Base-by-base conservation (phyloP, 371 early-diverging fungal genomes). In the Mortierella sp. region DNA sequence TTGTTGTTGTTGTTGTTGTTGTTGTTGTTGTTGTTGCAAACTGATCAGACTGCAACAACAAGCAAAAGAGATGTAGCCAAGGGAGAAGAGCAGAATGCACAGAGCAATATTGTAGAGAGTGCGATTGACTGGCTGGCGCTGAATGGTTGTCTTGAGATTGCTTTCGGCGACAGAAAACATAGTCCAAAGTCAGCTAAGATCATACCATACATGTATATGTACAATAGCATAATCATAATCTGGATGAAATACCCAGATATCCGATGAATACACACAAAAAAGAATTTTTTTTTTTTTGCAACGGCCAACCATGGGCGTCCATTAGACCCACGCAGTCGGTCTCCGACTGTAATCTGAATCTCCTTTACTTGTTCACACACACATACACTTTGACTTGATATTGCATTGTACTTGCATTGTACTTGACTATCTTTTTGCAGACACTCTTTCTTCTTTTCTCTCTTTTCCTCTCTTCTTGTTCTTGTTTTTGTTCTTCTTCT, bases 81-180 rank as follows among this genome's bases (percentile, higher is more conserved):
- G 49, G 49, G 64, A 47, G 57, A 55, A 8, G 35, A 35, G 32
- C 22, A 35, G 22, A 37, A 32, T 12, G 30, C n/a, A n/a, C n/a
- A n/a, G n/a, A n/a, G n/a, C n/a, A n/a, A n/a, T n/a, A n/a, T n/a
- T n/a, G n/a, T n/a, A 30, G 40, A 20, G 22, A 8, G 39, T 14
- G n/a, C n/a, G 40, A 61, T 61, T 61, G 60, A 37, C 60, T 43
- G n/a, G 62, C 62, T 62, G 62, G 43, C 62, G 24, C 43, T 62
- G 62, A 43, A 62, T 60, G 30, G 24, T 32, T 39, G 10, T n/a
- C n/a, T n/a, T n/a, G 35, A 35, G 35, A 35, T 35, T 35, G 35
- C 35, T 35, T 35, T 35, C 35, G 3, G 35, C 35, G 6, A 35
- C 35, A 20, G 52, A 22, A 20, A 22, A 20, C 9, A 9, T n/a